phyloP scores from a whole-genome alignment of 805 yeast species.

The Metschnikowia anglica region DNA sequence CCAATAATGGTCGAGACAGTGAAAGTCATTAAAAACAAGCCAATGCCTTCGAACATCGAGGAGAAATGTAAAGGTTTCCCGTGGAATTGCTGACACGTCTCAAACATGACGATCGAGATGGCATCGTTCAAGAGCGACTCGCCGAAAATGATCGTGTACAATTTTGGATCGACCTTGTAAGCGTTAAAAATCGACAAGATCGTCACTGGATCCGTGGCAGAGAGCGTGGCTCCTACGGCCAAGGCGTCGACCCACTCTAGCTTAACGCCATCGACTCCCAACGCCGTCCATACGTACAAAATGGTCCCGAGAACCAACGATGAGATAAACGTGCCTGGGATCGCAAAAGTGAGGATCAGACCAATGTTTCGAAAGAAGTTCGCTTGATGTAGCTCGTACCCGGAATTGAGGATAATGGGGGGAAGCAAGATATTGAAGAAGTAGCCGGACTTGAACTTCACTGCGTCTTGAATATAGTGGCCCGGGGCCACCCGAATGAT shows the following conservation, averaged over 20 bases:
- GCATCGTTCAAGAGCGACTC: conserved; percentile 96
- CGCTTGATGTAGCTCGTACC: conserved; percentile 94
- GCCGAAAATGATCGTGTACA: conserved; percentile 95
- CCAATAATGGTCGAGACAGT: conserved; percentile 91
- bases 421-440: conserved; percentile 93
- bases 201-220: conserved; percentile 98
- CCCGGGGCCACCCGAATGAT: conserved; percentile 92
- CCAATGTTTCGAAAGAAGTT: conserved; percentile 92
- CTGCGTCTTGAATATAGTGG: conserved; percentile 94
- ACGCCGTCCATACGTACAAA: conserved; percentile 81
- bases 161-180: conserved; percentile 95
- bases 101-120: conserved; percentile 97
- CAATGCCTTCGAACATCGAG: conserved; percentile 89
- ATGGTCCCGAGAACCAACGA: conserved; percentile 89
- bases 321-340: conserved; percentile 93
- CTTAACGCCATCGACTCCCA: conserved; percentile 85
- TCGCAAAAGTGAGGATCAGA: conserved; percentile 88
- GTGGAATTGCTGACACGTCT: conserved; percentile 94
- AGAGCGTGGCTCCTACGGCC: conserved; percentile 95
- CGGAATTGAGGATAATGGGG: conserved; percentile 93
- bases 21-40: conserved; percentile 89
- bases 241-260: conserved; percentile 96
- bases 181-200: conserved; percentile 94
- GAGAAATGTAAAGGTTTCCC: conserved; percentile 73
- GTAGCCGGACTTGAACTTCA: conserved; percentile 89